phyloP scores from a whole-genome alignment of 306 rosid genomes.

The Quercus berberidifolia region DNA sequence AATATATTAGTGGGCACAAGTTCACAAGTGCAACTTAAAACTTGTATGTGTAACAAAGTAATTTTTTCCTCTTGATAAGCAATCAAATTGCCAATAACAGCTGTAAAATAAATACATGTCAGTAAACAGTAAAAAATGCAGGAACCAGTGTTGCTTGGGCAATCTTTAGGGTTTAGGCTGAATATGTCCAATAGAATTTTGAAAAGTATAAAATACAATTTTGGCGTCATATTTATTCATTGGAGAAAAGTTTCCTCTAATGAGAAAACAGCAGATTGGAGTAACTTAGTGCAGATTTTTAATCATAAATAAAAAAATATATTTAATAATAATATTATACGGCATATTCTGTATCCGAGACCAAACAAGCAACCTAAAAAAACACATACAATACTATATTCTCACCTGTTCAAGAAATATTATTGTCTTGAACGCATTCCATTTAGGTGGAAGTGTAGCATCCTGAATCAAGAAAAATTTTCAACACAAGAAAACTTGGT shows the following conservation, averaged over 20 bases:
- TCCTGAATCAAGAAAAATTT: constrained; percentile 52
- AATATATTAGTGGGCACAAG: neutral
- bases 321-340: neutral
- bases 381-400: neutral
- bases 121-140: neutral
- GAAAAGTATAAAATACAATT: neutral
- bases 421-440: constrained; percentile 88
- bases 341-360: neutral
- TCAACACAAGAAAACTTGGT: constrained; percentile 1
- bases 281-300: neutral
- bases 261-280: neutral
- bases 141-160: neutral
- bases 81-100: neutral
- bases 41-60: neutral
- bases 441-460: constrained; percentile 69
- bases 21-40: neutral
- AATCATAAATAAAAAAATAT: no score
- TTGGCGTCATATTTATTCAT: neutral
- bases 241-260: neutral
- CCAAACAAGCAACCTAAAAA: constrained; percentile 18
- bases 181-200: neutral
- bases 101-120: neutral
- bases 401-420: constrained; percentile 87
- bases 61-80: neutral
- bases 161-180: neutral